phyloP scores from a whole-genome alignment of 225 moss, liverwort and hornwort genomes.

The Straminergon stramineum region DNA sequence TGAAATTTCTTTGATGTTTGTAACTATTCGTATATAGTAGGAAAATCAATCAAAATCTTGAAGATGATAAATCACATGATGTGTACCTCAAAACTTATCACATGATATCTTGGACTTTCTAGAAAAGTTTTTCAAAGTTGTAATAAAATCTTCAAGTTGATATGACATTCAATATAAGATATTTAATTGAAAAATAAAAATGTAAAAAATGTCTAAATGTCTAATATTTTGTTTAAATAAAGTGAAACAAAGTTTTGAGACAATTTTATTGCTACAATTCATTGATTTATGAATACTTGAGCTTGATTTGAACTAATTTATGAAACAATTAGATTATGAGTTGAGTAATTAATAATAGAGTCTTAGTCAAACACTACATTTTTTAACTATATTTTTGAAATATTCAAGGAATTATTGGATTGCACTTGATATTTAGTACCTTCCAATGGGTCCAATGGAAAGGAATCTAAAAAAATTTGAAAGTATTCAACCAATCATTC shows the following conservation, averaged over 20 bases:
- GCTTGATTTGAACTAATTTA: too few relatives aligned
- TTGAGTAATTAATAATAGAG: background rate
- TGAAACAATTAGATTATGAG: background rate
- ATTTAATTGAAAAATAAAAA: background rate
- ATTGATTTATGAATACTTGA: background rate
- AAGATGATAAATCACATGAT: background rate
- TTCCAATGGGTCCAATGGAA: background rate
- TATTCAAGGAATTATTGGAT: background rate
- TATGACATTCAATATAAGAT: too few relatives aligned
- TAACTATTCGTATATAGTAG: too few relatives aligned
- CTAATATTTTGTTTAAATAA: background rate
- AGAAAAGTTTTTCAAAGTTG: fast-evolving
- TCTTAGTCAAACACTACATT: background rate
- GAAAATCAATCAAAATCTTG: background rate
- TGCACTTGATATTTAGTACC: background rate
- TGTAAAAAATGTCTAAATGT: too few relatives aligned
- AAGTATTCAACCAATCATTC: constrained; percentile 13
- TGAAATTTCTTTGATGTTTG: background rate
- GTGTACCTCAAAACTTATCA: too few relatives aligned
- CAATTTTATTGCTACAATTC: background rate
- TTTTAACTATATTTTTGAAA: background rate
- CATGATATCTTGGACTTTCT: background rate
- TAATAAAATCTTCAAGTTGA: too few relatives aligned
- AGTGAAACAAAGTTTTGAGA: background rate
- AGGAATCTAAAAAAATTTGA: constrained; percentile 21